A percentile compares a stretch with the other conserved stretches of the same genome.
phyloP scores from a whole-genome alignment of 139 green algal genomes.

The Picochlorum sp. region DNA sequence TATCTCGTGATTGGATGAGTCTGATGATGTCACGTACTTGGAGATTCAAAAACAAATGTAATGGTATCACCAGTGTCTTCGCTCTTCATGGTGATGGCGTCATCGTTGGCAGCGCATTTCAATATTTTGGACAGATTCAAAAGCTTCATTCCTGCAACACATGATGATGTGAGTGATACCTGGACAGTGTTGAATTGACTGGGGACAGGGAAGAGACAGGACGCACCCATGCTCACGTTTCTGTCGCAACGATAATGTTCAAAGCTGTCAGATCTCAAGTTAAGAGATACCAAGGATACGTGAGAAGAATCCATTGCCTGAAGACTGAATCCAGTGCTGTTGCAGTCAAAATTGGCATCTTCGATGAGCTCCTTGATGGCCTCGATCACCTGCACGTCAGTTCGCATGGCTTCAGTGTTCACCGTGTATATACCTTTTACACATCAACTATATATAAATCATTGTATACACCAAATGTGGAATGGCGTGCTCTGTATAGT shows the following conservation, averaged over 20 bases:
- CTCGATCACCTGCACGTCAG: constrained; percentile 70
- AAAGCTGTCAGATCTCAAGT: constrained; percentile 84
- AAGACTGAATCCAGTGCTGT: constrained; percentile 67
- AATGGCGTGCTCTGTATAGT: too few relatives aligned
- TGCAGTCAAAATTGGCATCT: constrained; percentile 97
- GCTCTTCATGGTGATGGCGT: constrained; percentile 94
- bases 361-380: constrained; percentile 94
- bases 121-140: constrained; percentile 95
- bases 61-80: constrained; percentile 88
- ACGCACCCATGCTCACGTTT: constrained; percentile 67
- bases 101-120: constrained; percentile 93
- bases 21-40: constrained; percentile 19
- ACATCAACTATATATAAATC: too few relatives aligned
- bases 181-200: background rate
- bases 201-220: constrained; percentile 1
- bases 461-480: too few relatives aligned
- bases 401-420: too few relatives aligned
- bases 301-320: constrained; percentile 98
- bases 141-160: constrained; percentile 72
- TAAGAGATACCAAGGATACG: constrained; percentile 84
- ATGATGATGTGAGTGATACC: background rate
- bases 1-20: background rate
- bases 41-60: constrained; percentile 94
- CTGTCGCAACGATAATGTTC: constrained; percentile 96
- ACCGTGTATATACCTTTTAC: too few relatives aligned